phyloP scores from a whole-genome alignment of 176 grass and related monocot genomes.

The Ensete glaucum region DNA sequence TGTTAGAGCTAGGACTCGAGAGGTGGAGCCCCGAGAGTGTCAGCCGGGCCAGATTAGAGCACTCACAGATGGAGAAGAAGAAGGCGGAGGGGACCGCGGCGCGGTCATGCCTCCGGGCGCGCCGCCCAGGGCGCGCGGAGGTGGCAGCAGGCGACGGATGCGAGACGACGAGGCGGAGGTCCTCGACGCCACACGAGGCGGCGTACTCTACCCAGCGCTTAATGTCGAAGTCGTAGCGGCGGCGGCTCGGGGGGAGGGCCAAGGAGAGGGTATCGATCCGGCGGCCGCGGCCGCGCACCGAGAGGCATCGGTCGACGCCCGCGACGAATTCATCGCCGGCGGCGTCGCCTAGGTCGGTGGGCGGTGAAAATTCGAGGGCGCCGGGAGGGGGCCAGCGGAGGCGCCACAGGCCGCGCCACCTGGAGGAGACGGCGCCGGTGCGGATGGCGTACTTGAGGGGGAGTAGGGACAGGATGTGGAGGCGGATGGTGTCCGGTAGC shows the following conservation, averaged over 20 bases:
- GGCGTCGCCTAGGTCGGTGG: not conserved
- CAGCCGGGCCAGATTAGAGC: slow-evolving; percentile 42
- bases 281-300: slow-evolving; percentile 27
- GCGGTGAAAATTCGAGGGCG: slow-evolving; percentile 10
- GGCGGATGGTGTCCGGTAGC: slow-evolving; percentile 33
- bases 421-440: slow-evolving; percentile 26
- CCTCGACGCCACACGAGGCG: slow-evolving; percentile 39
- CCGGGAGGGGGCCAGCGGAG: slow-evolving; percentile 31
- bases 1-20: slow-evolving; percentile 24
- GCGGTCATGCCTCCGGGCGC: slow-evolving; percentile 7
- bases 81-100: not conserved
- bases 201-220: slow-evolving; percentile 43
- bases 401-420: slow-evolving; percentile 38
- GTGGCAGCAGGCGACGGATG: not conserved
- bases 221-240: slow-evolving; percentile 33
- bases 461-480: slow-evolving; percentile 35
- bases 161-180: slow-evolving; percentile 30
- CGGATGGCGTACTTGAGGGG: slow-evolving; percentile 42
- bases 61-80: slow-evolving; percentile 21
- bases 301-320: not conserved
- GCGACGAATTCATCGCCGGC: not conserved
- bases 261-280: slow-evolving; percentile 46
- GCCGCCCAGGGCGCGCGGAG: not conserved
- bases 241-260: slow-evolving; percentile 43
- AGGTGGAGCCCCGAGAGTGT: slow-evolving; percentile 54